Evolutionary conservation across 1,139 yeast genomes (phyloP), one percentile per base, ranked within the genome.

Genomic region (Suhomyces maxii): DNA sequence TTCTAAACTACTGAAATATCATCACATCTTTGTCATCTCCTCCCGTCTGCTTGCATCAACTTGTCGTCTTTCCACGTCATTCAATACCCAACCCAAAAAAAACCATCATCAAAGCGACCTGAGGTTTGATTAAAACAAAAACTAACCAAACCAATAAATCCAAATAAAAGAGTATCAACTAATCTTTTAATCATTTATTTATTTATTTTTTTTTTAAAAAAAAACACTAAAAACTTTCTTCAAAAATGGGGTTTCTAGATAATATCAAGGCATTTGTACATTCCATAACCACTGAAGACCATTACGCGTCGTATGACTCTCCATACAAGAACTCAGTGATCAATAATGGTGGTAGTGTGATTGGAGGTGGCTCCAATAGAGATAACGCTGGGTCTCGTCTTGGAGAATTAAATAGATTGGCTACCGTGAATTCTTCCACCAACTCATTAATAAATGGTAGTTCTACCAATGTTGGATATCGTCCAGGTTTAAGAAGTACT

Each of bases 251-350:
- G 3, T 48, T 76, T 26, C 57, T 76, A 43, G 79, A 76, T 56
- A 67, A 69, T 45, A 53, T 76, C 36, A 75, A 75, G 57, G 72
- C 82, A 35, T 82, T 82, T 57, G 67, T 80, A 48, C 86, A 82
- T 57, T 80, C 85, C 34, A 74, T 82, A 46, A 80, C 86, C 36
- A 82, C 87, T 25, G 82, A 76, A 40, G 86, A 82, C 58, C 84
- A 82, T 58, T 82, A 82, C 60, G 87, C 87, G 41, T 73, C 83
- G 36, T 81, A 77, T 59, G 74, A 77, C 53, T 67, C 79, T 43
- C 79, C 80, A 3, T 73, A 72, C 54, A 66, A 62, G 46, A 65
- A 66, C 49, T 58, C 68, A 2, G 56, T 60, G 32, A 56, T 59
- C 37, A 57, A 55, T 41, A 52, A 57, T 37, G 45, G 53, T 32